Conservation (phyloP, 2,329 filamentous ascomycete species). For the Ascochyta fabae region DNA sequence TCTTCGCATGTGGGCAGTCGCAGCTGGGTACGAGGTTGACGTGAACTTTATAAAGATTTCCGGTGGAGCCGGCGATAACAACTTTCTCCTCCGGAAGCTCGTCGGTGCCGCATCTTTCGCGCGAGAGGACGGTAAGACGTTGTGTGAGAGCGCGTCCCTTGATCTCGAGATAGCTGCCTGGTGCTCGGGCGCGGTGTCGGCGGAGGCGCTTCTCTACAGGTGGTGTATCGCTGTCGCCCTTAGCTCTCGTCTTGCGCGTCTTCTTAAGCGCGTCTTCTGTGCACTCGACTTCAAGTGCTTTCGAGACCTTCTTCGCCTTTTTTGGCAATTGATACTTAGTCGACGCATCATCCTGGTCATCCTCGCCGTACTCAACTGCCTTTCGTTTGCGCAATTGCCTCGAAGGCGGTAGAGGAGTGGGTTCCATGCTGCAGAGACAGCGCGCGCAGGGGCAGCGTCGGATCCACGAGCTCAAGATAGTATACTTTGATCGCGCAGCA, state of each 20-base stretch:
- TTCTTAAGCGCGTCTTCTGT: constrained; percentile 22
- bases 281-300: constrained; percentile 3
- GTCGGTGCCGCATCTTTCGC: constrained; percentile 54
- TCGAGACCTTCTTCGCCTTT: not conserved
- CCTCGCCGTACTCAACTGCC: constrained; percentile 16
- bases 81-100: constrained; percentile 60
- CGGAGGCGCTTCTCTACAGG: constrained; percentile 42
- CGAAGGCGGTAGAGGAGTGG: not conserved
- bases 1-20: constrained; percentile 61
- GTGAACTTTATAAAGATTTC: constrained; percentile 65
- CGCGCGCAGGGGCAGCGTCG: not conserved
- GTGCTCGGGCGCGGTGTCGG: constrained; percentile 48
- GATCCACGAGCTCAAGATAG: not conserved
- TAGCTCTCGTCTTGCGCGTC: constrained; percentile 26
- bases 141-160: constrained; percentile 59
- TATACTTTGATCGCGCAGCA: not conserved
- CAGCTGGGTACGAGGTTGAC: constrained; percentile 61
- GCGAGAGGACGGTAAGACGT: constrained; percentile 64
- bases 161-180: constrained; percentile 55
- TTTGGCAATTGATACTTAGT: constrained; percentile 7
- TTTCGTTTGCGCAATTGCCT: constrained; percentile 34
- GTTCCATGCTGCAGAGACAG: not conserved
- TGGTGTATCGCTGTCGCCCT: constrained; percentile 21
- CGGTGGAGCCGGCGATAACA: constrained; percentile 65
- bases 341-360: constrained; percentile 7